A percentile compares a stretch with the other conserved stretches of the same genome.
phyloP scores from a whole-genome alignment of 1,284 basidiomycete species.

The Boletus holoroseus region DNA sequence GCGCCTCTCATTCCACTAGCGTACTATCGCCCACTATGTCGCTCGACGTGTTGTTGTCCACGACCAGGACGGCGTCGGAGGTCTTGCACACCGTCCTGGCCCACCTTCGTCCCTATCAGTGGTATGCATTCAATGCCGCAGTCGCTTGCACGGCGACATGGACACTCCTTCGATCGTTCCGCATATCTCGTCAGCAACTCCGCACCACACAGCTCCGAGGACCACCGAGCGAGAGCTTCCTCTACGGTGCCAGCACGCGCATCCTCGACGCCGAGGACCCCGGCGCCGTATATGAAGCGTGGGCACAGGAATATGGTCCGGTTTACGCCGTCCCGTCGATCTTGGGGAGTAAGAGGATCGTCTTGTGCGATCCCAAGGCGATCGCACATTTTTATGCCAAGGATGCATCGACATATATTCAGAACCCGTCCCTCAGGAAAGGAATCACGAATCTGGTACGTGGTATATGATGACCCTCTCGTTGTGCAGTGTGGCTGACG shows the following conservation, averaged over 20 bases:
- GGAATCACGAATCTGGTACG: slow-evolving; percentile 43
- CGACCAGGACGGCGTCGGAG: too few species aligned
- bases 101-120: neutral
- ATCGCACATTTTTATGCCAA: too few species aligned
- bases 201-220: slow-evolving; percentile 18
- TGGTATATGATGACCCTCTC: neutral
- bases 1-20: too few species aligned
- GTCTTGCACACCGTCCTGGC: neutral
- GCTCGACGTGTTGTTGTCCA: too few species aligned
- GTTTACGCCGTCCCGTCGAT: slow-evolving; percentile 26
- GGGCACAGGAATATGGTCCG: slow-evolving; percentile 7
- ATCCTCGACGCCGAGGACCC: neutral
- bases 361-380: neutral
- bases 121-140: neutral
- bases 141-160: neutral
- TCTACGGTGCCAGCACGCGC: slow-evolving; percentile 12
- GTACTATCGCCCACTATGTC: too few species aligned
- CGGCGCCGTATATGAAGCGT: slow-evolving; percentile 14
- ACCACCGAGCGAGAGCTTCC: slow-evolving; percentile 11
- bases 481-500: neutral
- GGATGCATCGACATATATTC: slow-evolving; percentile 33
- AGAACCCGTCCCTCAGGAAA: slow-evolving; percentile 33
- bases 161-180: slow-evolving; percentile 1
- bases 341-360: slow-evolving; percentile 37
- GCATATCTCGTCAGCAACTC: neutral